phyloP scores from a whole-genome alignment of 2,329 filamentous ascomycete species.

The Penicillium sp. region DNA sequence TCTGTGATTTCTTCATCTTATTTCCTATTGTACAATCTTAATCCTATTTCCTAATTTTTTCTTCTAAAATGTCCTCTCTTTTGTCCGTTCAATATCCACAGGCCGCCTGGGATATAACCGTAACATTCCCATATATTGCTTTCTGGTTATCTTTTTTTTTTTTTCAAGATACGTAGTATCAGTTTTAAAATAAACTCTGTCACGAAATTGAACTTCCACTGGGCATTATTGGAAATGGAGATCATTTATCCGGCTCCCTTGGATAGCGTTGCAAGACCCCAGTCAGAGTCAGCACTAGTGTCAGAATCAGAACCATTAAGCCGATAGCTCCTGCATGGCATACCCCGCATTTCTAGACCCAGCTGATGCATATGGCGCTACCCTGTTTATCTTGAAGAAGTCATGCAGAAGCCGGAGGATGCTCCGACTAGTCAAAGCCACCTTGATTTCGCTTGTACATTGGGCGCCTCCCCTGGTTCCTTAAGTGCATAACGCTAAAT shows the following conservation, averaged over 20 bases:
- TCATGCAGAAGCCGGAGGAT: constrained; percentile 10
- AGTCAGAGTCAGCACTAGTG: background rate
- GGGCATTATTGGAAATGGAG: background rate
- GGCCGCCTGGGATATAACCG: background rate
- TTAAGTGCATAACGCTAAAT: background rate
- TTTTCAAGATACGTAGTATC: background rate
- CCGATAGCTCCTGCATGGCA: background rate
- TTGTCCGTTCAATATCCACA: too few species aligned
- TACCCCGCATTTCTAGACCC: too few species aligned
- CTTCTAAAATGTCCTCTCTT: background rate
- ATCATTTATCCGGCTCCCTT: background rate
- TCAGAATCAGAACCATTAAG: background rate
- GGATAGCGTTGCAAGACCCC: background rate
- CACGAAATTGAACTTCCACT: background rate
- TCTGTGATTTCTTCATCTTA: too few species aligned
- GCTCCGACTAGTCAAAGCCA: constrained; percentile 18
- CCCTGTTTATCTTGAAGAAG: constrained; percentile 1
- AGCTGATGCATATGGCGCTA: background rate
- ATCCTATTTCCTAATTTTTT: background rate
- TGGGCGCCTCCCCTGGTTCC: background rate
- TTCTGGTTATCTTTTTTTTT: background rate
- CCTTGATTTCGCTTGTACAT: background rate
- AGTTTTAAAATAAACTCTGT: background rate
- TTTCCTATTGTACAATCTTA: background rate
- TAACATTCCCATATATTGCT: background rate